Conservation (phyloP, 148 eudicot genomes). For the Cornus suecica region DNA sequence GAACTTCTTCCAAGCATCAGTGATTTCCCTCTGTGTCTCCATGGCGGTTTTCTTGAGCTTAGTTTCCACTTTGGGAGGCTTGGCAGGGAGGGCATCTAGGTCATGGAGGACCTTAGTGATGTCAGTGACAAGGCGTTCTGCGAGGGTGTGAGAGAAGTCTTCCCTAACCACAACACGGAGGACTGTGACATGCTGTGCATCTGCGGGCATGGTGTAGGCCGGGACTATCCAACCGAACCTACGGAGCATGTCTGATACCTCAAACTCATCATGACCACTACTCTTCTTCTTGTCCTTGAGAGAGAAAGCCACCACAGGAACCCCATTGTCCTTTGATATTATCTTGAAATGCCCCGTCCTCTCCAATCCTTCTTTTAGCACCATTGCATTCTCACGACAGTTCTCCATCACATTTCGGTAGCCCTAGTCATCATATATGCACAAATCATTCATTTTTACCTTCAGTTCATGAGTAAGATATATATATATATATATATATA, state of each 20-base stretch:
- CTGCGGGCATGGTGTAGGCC: conserved; percentile 7
- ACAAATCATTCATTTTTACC: neutral
- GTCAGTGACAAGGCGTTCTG: neutral
- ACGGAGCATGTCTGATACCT: neutral
- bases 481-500: neutral
- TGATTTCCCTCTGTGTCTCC: conserved; percentile 24
- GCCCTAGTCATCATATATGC: neutral
- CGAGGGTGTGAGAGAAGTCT: neutral
- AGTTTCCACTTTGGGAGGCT: neutral
- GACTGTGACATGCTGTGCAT: conserved; percentile 8
- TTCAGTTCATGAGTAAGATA: neutral
- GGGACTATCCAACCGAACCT: conserved; percentile 13
- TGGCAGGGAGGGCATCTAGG: neutral
- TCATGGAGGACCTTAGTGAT: neutral
- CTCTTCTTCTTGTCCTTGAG: conserved; percentile 11
- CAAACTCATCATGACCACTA: conserved; percentile 8
- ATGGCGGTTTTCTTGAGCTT: conserved; percentile 21
- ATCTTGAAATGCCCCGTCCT: conserved; percentile 23
- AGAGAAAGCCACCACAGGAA: conserved; percentile 15
- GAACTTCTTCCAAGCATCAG: conserved; percentile 23
- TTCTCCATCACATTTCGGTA: conserved; percentile 7
- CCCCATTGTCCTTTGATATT: conserved; percentile 14
- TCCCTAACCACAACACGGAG: neutral
- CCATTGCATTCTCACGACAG: conserved; percentile 9
- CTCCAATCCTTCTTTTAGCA: conserved; percentile 15